A percentile compares a stretch with the other conserved stretches of the same genome.
These are phyloP conservation scores for Diaporthe sp. DNA, from an alignment of 2,329 filamentous ascomycete species.

Conservation along the genomic window DNA sequence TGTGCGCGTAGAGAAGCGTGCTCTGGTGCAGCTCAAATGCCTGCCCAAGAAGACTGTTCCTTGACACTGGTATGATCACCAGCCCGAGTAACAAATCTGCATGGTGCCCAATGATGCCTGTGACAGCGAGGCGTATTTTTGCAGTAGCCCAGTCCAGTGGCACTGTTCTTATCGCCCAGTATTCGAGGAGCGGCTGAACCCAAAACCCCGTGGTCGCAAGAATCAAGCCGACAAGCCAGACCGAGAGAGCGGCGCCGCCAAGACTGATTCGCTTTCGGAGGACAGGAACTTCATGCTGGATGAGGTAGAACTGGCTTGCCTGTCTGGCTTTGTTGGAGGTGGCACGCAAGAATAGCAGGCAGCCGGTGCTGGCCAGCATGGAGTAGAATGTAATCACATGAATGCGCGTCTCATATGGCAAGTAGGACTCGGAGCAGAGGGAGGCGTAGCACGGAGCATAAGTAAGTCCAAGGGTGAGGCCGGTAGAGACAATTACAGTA, in stretches of 20 bases:
- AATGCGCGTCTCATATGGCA: constrained; percentile 39
- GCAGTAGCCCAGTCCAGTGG: constrained; percentile 38
- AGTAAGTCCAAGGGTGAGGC: constrained; percentile 41
- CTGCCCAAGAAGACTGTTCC: constrained; percentile 41
- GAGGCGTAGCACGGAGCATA: constrained; percentile 41
- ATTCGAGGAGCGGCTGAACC: constrained; percentile 31
- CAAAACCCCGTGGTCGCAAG: constrained; percentile 39
- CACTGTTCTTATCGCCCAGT: constrained; percentile 30
- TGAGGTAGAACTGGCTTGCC: constrained; percentile 16
- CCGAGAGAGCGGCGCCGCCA: constrained; percentile 22
- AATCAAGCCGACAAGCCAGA: constrained; percentile 38
- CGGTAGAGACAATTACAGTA: constrained; percentile 1
- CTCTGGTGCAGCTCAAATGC: constrained; percentile 41
- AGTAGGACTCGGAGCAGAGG: constrained; percentile 40
- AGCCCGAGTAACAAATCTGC: constrained; percentile 42
- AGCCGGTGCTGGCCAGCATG: constrained; percentile 33
- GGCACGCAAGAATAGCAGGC: constrained; percentile 19
- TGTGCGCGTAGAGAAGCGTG: constrained; percentile 42
- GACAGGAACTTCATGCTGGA: constrained; percentile 14
- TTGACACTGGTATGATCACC: constrained; percentile 39
- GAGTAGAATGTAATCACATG: constrained; percentile 40
- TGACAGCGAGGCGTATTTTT: constrained; percentile 37
- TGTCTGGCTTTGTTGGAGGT: background rate
- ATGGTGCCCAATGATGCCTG: constrained; percentile 41
- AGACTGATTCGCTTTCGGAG: constrained; percentile 31